A percentile compares a stretch with the other conserved stretches of the same genome.
Evolutionary conservation across 805 yeast genomes (phyloP).

Genomic region (Candida xiaguanensis): DNA sequence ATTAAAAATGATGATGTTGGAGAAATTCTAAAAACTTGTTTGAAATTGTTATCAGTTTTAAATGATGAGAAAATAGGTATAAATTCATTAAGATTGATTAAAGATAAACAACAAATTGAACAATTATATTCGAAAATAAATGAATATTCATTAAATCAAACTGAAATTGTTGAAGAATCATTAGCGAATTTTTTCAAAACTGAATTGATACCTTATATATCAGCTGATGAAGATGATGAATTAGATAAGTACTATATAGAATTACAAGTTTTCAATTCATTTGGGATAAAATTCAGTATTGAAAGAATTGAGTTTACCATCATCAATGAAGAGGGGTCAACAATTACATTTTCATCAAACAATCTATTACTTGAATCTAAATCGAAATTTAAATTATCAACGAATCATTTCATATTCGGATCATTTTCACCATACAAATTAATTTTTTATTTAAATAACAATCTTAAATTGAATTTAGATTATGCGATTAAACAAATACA

Average conservation of each 20-base stretch:
- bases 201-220: slow-evolving; percentile 33
- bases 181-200: slow-evolving; percentile 35
- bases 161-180: slow-evolving; percentile 15
- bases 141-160: slow-evolving; percentile 16
- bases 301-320: slow-evolving; percentile 20
- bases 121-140: slow-evolving; percentile 14
- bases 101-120: slow-evolving; percentile 13
- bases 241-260: slow-evolving; percentile 36
- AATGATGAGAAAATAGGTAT: slow-evolving; percentile 7
- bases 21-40: slow-evolving; percentile 35
- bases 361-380: slow-evolving; percentile 11
- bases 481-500: slow-evolving; percentile 3
- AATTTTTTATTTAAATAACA: slow-evolving; percentile 6
- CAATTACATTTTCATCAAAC: slow-evolving; percentile 1
- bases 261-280: slow-evolving; percentile 28
- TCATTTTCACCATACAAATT: slow-evolving; percentile 8
- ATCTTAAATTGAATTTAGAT: slow-evolving; percentile 5
- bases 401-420: slow-evolving; percentile 13
- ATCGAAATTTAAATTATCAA: slow-evolving; percentile 9
- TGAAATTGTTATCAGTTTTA: slow-evolving; percentile 37
- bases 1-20: slow-evolving; percentile 20
- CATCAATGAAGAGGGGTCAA: slow-evolving; percentile 6
- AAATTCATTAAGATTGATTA: slow-evolving; percentile 12
- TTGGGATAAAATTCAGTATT: slow-evolving; percentile 20
- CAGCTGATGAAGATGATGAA: slow-evolving; percentile 19